Evolutionary conservation across 129 eudicot genomes (phyloP), one percentile per base, ranked within the genome.

Genomic region (Helianthus tuberosus): DNA sequence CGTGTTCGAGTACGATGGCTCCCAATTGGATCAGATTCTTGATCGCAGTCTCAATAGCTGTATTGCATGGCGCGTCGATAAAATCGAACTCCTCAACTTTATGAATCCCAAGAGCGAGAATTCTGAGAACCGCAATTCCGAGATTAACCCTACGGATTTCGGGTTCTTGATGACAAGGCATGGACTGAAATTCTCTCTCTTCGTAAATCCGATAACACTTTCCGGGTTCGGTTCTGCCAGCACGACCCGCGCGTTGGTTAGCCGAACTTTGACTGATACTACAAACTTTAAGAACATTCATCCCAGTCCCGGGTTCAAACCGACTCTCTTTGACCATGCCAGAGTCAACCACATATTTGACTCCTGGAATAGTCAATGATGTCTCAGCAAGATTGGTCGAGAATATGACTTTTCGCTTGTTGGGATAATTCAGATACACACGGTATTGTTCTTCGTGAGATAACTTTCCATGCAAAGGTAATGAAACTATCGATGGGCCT

Each of bases 301-400:
- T 94, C 63, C 98, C 96, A 36, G 91, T 84, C 29, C 82, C 80
- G 23, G 97, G 91, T 75, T 90, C 98, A 79, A 82, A 94, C 64
- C 86, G 77, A 69, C 91, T 86, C 59, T 90, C 93, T 76, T 94
- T 90, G 29, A 79, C 86, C 97, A 94, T 79, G 15, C 98, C 97
- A 75, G 93, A 88, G 80, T 94, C 98, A 29, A 94, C 90, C 15
- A 94, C 97, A 71, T 81, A 90, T 75, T 86, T 94, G 77, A 94
- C 88, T 68, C 98, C 97, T 13, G 98, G 97, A 69, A 94, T 90
- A 68, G 98, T 94, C 79, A 94, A 57, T 3, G 98, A 90, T 35
- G 98, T 91, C 81, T 90, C 98, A n/a, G 97, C 98, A 75, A 94
- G 81, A 82, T 94, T 94, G 0, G 98, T 94, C 15, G 97, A 49